phyloP scores from a whole-genome alignment of 2,329 filamentous ascomycete genomes.

The Hymenoscyphus linearis region DNA sequence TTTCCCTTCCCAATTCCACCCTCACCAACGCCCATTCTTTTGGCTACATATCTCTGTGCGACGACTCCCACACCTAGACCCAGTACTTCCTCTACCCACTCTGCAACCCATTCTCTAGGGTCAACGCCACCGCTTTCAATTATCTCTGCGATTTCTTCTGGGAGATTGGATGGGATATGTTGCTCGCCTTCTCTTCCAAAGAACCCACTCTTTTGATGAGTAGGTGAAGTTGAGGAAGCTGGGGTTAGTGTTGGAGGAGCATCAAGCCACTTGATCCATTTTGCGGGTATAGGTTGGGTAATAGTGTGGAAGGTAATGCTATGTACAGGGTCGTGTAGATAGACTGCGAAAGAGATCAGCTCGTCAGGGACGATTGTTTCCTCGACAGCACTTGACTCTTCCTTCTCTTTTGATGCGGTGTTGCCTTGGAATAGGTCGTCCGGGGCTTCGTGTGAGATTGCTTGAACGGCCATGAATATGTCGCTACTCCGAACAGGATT shows the following conservation, averaged over 20 bases:
- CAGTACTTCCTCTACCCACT: slow-evolving; percentile 91
- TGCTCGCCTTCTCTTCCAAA: slow-evolving; percentile 43
- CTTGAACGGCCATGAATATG: slow-evolving; percentile 93
- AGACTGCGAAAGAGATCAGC: slow-evolving; percentile 68
- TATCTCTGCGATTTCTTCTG: slow-evolving; percentile 83
- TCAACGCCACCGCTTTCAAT: slow-evolving; percentile 73
- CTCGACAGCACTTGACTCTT: slow-evolving; percentile 46
- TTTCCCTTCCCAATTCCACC: slow-evolving; percentile 59
- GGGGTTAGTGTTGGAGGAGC: slow-evolving; percentile 56
- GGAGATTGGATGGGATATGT: slow-evolving; percentile 46
- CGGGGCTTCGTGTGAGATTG: slow-evolving; percentile 62
- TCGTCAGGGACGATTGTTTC: slow-evolving; percentile 50
- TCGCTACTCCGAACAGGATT: slow-evolving; percentile 92
- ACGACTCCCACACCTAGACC: slow-evolving; percentile 75
- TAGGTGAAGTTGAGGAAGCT: slow-evolving; percentile 31
- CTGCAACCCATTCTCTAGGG: slow-evolving; percentile 92
- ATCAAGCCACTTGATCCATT: slow-evolving; percentile 91
- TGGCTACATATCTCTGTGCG: slow-evolving; percentile 90
- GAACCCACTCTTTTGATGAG: slow-evolving; percentile 26
- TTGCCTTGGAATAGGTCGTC: slow-evolving; percentile 62
- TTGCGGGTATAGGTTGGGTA: slow-evolving; percentile 75
- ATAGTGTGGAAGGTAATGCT: slow-evolving; percentile 80
- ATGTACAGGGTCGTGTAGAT: slow-evolving; percentile 83
- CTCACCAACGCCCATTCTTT: slow-evolving; percentile 92
- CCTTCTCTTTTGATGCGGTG: slow-evolving; percentile 43